A percentile compares a stretch with the other conserved stretches of the same genome.
Conservation (phyloP, 1,284 basidiomycete species). For the Ustilago loliicola region DNA sequence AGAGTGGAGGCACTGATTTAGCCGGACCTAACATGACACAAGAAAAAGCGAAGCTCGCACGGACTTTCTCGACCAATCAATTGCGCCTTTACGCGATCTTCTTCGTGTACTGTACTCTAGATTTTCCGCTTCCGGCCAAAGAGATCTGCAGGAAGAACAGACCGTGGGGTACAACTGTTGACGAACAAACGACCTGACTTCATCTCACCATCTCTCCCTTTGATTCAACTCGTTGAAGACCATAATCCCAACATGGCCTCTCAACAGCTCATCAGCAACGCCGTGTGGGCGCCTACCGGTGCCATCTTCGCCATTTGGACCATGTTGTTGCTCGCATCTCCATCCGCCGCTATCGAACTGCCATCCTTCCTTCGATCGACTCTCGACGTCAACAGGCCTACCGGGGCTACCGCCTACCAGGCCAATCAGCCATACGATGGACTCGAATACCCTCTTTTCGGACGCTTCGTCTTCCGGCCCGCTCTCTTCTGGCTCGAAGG, state of each 20-base stretch:
- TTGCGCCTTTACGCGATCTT: slow-evolving; percentile 19
- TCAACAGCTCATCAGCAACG: slow-evolving; percentile 8
- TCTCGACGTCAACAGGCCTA: slow-evolving; percentile 23
- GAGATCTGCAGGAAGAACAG: slow-evolving; percentile 1
- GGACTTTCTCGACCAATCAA: slow-evolving; percentile 11
- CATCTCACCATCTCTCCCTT: not conserved
- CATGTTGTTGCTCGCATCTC: slow-evolving; percentile 43
- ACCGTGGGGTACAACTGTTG: not conserved
- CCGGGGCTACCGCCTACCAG: slow-evolving; percentile 44
- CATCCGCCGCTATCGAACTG: slow-evolving; percentile 42
- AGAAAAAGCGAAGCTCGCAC: slow-evolving; percentile 11
- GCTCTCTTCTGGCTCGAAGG: slow-evolving; percentile 59
- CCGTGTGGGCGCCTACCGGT: slow-evolving; percentile 23
- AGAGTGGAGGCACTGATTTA: not conserved
- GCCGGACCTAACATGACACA: slow-evolving; percentile 1
- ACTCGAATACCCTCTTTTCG: slow-evolving; percentile 33
- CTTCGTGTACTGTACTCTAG: not conserved
- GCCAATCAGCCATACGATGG: slow-evolving; percentile 51
- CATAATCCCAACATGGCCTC: slow-evolving; percentile 16
- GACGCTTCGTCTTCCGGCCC: slow-evolving; percentile 50
- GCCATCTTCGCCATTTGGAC: slow-evolving; percentile 47
- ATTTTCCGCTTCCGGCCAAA: slow-evolving; percentile 30
- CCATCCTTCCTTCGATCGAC: slow-evolving; percentile 30
- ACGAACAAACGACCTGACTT: not conserved
- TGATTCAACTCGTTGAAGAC: not conserved